Percentiles rank a stretch among this genome's conserved stretches.
Evolutionary conservation across 179 eudicot species (phyloP).

Genomic region (Drosera spatulata): DNA sequence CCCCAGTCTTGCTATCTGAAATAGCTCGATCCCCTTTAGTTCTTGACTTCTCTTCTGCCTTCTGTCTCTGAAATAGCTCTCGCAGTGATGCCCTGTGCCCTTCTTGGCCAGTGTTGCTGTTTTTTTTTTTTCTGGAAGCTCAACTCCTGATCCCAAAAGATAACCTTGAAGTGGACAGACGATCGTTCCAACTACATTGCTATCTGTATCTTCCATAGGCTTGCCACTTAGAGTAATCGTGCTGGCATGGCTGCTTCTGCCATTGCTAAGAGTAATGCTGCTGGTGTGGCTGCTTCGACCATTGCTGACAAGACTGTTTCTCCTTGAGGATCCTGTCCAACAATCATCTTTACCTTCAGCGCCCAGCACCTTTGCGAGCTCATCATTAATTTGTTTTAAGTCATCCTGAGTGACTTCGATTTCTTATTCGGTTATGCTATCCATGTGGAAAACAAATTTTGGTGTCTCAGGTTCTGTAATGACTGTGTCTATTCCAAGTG

Average conservation of each 20-base stretch:
- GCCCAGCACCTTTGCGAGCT: conserved; percentile 63
- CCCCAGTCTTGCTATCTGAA: conserved; percentile 50
- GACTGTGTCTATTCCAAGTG: conserved; percentile 50
- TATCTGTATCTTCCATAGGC: conserved; percentile 38
- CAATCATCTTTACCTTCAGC: conserved; percentile 46
- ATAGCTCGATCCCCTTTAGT: conserved; percentile 27
- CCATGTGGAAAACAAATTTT: conserved; percentile 30
- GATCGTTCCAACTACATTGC: conserved; percentile 20
- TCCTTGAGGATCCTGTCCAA: conserved; percentile 49
- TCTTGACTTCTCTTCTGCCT: conserved; percentile 42
- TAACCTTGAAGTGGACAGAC: conserved; percentile 70
- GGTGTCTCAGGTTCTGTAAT: conserved; percentile 64
- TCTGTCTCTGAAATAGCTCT: conserved; percentile 77
- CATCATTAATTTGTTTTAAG: conserved; percentile 68
- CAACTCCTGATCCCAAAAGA: conserved; percentile 65
- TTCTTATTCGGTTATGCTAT: too few species aligned
- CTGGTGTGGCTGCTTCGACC: conserved; percentile 73
- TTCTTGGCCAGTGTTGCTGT: conserved; percentile 23
- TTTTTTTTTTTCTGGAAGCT: conserved; percentile 43
- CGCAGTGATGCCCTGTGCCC: conserved; percentile 56
- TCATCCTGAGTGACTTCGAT: conserved; percentile 17
- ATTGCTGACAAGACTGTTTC: conserved; percentile 66
- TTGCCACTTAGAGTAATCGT: conserved; percentile 53
- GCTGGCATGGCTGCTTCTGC: conserved; percentile 72
- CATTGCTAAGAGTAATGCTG: conserved; percentile 60